These are phyloP conservation scores for Diphasiastrum complanatum DNA, from an alignment of 83 land plant genomes.

Conservation along the genomic window DNA sequence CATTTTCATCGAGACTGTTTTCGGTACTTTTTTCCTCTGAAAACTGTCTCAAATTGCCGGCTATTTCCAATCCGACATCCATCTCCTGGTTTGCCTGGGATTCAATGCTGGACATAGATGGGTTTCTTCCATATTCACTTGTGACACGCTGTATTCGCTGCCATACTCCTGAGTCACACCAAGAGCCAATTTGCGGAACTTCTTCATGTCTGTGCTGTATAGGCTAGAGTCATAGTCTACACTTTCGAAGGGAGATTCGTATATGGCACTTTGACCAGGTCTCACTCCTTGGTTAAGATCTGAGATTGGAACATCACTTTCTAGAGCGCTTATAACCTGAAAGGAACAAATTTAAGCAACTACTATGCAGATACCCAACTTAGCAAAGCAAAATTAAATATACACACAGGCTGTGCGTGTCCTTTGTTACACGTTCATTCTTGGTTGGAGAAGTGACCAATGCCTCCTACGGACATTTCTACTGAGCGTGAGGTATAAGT, in stretches of 20 bases:
- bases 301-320: constrained; percentile 56
- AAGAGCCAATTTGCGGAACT: constrained; percentile 44
- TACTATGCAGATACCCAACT: neutral
- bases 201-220: constrained; percentile 54
- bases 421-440: too few species aligned
- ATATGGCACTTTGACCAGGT: constrained; percentile 57
- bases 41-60: too few species aligned
- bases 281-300: constrained; percentile 58
- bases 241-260: constrained; percentile 46
- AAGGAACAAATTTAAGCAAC: neutral
- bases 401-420: neutral
- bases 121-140: constrained; percentile 48
- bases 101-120: constrained; percentile 57
- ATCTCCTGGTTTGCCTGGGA: constrained; percentile 31
- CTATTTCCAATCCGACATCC: too few species aligned
- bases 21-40: too few species aligned
- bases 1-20: too few species aligned
- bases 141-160: constrained; percentile 44
- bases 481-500: too few species aligned
- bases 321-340: constrained; percentile 77
- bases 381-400: neutral
- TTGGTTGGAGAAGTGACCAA: too few species aligned
- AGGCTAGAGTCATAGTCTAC: constrained; percentile 55
- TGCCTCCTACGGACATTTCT: too few species aligned
- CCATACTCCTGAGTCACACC: constrained; percentile 43